Percentiles rank a stretch among this genome's conserved stretches.
phyloP scores from a whole-genome alignment of 164 flowering plant species.

The Umbilicus rupestris region DNA sequence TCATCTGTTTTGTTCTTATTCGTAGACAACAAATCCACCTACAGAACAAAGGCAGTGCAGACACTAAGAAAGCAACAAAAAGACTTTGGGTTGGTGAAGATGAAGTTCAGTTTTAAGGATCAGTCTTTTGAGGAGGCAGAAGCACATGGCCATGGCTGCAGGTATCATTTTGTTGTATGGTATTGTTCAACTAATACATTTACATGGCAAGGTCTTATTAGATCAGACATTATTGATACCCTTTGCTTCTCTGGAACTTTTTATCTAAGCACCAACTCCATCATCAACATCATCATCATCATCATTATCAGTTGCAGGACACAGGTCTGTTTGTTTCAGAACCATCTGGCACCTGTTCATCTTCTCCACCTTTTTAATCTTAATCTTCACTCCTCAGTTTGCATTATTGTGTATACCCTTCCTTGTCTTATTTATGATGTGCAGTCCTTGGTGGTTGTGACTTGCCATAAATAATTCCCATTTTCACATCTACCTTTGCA shows the following conservation, averaged over 20 bases:
- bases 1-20: too few relatives aligned
- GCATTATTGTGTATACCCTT: too few relatives aligned
- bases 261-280: background rate
- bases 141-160: background rate
- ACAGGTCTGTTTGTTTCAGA: background rate
- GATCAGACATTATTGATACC: slow-evolving; percentile 14
- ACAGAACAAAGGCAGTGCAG: background rate
- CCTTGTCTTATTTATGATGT: too few relatives aligned
- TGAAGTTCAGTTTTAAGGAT: background rate
- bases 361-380: background rate
- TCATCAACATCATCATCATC: too few relatives aligned
- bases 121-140: background rate
- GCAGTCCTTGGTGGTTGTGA: slow-evolving; percentile 1
- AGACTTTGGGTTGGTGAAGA: background rate
- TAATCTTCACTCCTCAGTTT: too few relatives aligned
- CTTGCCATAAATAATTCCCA: background rate
- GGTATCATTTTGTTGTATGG: slow-evolving; percentile 7
- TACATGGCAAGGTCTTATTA: slow-evolving; percentile 18
- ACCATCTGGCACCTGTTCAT: slow-evolving; percentile 1
- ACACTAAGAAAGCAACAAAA: slow-evolving; percentile 3
- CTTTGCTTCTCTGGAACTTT: background rate
- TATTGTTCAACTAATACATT: slow-evolving; percentile 2
- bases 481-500: slow-evolving; percentile 1
- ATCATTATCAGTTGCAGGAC: background rate
- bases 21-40: too few relatives aligned